Base-by-base conservation (phyloP, 2,329 filamentous ascomycete species). In the Dothistroma pini region DNA sequence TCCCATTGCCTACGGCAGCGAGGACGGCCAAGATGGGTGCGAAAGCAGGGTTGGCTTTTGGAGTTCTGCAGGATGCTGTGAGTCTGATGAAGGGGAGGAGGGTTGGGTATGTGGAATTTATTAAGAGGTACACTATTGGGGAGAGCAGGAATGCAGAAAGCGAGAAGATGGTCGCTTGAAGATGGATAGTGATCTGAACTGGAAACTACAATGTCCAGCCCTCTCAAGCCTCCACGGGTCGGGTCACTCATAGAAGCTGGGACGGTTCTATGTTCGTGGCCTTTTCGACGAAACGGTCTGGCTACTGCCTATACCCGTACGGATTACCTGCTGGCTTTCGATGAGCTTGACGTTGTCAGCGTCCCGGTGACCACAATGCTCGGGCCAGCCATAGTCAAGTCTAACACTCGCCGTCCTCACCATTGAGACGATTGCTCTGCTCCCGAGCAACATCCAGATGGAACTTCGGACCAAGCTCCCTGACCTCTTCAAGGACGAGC, bases 1-100 rank as follows among this genome's bases (percentile, higher is more conserved):
- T 97, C 70, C 90, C 92, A 35, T 78, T 93, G 32, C 86, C 88
- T 22, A 80, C 76, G 25, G 76, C 78, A 21, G 77, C 77, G 41
- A 71, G 79, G 63, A 95, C 91, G 49, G 91, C 92, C 55, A 90
- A 87, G 72, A 85, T 89, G 68, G 93, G 92, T 1, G 79, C 97
- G 51, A 80, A 89, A 68, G 87, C 92, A 66, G 93, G 93, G 21
- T 72, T 96, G 38, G 84, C 80, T 8, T 97, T 91, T 76, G 93
- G 93, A 25, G 79, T 93, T 41, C 75, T 89, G 60, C 93, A 97
- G 76, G 93, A 97, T 77, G 77, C 82, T 11, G 75, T 95, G 35
- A 86, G 86, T 57, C 80, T 87, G 62, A 77, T 85, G 56, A 88
- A 86, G 73, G 91, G 91, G 58, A 86, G 89, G 69, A 84, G 81